Evolutionary conservation across 2,329 filamentous ascomycete genomes (phyloP).

Genomic region (Ophiocordyceps camponoti-saundersi): DNA sequence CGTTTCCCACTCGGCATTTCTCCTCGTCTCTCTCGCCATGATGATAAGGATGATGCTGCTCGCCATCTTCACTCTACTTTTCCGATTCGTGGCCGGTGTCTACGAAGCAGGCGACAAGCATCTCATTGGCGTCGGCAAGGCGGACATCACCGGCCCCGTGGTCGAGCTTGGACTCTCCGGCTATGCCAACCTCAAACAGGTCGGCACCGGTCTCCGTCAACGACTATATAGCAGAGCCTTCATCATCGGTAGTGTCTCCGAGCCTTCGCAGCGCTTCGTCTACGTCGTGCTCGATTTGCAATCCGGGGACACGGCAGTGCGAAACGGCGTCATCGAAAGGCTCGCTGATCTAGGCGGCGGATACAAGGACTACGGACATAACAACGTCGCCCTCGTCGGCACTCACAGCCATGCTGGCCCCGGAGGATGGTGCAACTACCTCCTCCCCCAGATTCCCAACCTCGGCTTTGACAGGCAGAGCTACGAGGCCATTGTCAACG

Average conservation of each 20-base stretch:
- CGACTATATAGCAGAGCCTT: not conserved
- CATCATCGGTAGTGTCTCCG: constrained; percentile 57
- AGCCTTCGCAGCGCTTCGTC: constrained; percentile 57
- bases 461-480: constrained; percentile 75
- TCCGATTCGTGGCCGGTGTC: not conserved
- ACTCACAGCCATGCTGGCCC: constrained; percentile 89
- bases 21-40: no score
- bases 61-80: constrained; percentile 1
- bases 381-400: constrained; percentile 78
- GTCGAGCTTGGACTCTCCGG: constrained; percentile 86
- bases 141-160: constrained; percentile 53
- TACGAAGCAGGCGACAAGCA: constrained; percentile 18
- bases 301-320: constrained; percentile 75
- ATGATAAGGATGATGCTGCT: not conserved
- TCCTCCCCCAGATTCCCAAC: constrained; percentile 80
- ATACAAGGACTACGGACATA: constrained; percentile 57
- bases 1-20: no score
- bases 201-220: constrained; percentile 32
- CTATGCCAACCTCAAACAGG: constrained; percentile 72
- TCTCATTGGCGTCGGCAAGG: constrained; percentile 38
- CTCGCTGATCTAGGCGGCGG: constrained; percentile 51
- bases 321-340: constrained; percentile 70
- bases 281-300: constrained; percentile 81
- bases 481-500: constrained; percentile 78
- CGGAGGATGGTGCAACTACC: constrained; percentile 86